Percentiles rank a stretch among this genome's conserved stretches.
Conservation (phyloP, 2,329 filamentous ascomycete genomes). For the Celoporthe dispersa region DNA sequence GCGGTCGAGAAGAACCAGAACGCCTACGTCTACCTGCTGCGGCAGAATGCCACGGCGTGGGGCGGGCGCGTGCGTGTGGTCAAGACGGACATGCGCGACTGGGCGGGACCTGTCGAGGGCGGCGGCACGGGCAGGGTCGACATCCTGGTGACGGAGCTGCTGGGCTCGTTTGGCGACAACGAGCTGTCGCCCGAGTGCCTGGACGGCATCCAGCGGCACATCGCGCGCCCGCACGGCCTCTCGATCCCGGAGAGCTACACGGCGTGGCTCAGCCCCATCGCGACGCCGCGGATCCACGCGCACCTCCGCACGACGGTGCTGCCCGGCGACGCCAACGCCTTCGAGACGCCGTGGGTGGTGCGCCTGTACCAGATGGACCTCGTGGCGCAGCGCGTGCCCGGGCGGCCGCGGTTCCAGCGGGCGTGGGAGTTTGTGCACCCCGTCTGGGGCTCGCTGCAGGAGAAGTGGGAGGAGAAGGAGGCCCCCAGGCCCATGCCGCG, state of each 20-base stretch:
- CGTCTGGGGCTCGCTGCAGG: slow-evolving; percentile 51
- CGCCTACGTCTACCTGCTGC: slow-evolving; percentile 88
- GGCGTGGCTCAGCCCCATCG: slow-evolving; percentile 89
- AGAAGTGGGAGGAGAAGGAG: slow-evolving; percentile 42
- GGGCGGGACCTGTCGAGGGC: slow-evolving; percentile 75
- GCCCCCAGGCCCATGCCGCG: slow-evolving; percentile 59
- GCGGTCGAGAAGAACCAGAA: slow-evolving; percentile 98
- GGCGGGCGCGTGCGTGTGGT: slow-evolving; percentile 79
- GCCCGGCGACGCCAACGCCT: slow-evolving; percentile 69
- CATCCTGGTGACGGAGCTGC: slow-evolving; percentile 89
- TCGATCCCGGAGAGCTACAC: slow-evolving; percentile 94
- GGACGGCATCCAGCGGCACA: slow-evolving; percentile 90
- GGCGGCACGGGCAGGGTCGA: slow-evolving; percentile 70
- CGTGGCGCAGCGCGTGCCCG: slow-evolving; percentile 68
- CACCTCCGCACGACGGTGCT: slow-evolving; percentile 72
- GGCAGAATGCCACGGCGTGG: slow-evolving; percentile 86
- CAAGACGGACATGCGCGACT: slow-evolving; percentile 96
- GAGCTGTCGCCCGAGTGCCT: slow-evolving; percentile 93
- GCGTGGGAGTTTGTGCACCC: slow-evolving; percentile 84
- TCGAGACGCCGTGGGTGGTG: slow-evolving; percentile 93
- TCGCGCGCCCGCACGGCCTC: slow-evolving; percentile 79
- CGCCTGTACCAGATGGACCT: slow-evolving; percentile 90
- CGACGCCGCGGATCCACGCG: slow-evolving; percentile 81
- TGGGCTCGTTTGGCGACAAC: slow-evolving; percentile 96
- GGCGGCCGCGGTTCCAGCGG: slow-evolving; percentile 68